phyloP scores from a whole-genome alignment of 2,329 filamentous ascomycete species.

The Sarocladiaceae sp. region DNA sequence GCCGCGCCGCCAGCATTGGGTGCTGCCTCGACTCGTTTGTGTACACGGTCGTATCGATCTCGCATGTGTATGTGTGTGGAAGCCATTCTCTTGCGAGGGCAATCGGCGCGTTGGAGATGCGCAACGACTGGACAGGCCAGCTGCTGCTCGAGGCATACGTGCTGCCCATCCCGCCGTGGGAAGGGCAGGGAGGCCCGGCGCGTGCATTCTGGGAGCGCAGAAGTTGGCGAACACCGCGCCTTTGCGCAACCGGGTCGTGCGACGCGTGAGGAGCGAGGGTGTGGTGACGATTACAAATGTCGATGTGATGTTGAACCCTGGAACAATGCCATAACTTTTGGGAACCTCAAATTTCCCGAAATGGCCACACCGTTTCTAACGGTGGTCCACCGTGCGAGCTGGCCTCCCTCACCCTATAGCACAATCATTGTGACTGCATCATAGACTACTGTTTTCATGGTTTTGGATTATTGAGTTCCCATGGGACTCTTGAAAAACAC shows the following conservation, averaged over 20 bases:
- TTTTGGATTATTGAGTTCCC: no score
- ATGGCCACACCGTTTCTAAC: not conserved
- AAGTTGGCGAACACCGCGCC: not conserved
- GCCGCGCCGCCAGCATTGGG: not conserved
- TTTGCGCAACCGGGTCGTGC: not conserved
- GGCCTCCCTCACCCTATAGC: no score
- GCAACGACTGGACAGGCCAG: not conserved
- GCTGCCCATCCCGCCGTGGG: slow-evolving; percentile 12
- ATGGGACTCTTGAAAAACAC: no score
- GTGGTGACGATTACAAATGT: not conserved
- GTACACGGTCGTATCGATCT: not conserved
- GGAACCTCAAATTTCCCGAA: not conserved
- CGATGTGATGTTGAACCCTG: not conserved
- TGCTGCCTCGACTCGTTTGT: not conserved
- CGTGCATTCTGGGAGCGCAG: slow-evolving; percentile 11
- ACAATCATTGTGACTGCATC: no score
- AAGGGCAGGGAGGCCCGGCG: slow-evolving; percentile 10
- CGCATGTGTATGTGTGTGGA: not conserved
- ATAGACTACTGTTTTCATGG: no score
- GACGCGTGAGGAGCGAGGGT: not conserved
- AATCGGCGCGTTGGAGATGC: slow-evolving; percentile 1
- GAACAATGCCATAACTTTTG: not conserved
- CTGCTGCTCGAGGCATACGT: slow-evolving; percentile 7
- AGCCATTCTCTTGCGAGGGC: not conserved
- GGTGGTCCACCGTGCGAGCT: no score